phyloP scores from a whole-genome alignment of 176 grass and related monocot genomes.

The Neostapfia colusana region DNA sequence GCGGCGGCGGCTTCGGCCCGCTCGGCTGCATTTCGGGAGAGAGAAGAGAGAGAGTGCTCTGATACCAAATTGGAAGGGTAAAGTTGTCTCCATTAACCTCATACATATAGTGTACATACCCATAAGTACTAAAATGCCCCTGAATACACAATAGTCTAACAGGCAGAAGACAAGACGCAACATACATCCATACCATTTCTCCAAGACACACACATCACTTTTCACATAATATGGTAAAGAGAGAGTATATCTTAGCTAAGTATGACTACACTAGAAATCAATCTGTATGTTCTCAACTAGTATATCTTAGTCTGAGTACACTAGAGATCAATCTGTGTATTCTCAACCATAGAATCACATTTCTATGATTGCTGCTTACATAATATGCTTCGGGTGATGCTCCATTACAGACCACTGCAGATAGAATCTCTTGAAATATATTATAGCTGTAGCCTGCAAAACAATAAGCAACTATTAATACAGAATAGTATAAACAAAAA shows the following conservation, averaged over 20 bases:
- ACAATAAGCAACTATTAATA: slow-evolving; percentile 11
- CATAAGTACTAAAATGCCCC: too few species aligned
- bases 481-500: slow-evolving; percentile 14
- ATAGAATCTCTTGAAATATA: slow-evolving; percentile 99
- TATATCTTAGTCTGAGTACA: background rate
- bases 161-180: too few species aligned
- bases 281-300: background rate
- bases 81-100: too few species aligned
- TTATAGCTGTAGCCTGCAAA: slow-evolving; percentile 86
- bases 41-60: too few species aligned
- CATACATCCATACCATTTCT: too few species aligned
- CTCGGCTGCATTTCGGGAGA: too few species aligned
- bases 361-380: slow-evolving; percentile 51
- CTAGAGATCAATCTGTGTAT: background rate
- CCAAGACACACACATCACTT: too few species aligned
- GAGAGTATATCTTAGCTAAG: background rate
- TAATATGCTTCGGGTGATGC: slow-evolving; percentile 96
- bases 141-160: too few species aligned
- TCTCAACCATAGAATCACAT: background rate
- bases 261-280: background rate
- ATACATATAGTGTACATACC: too few species aligned
- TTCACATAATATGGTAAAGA: too few species aligned
- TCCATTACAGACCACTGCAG: slow-evolving; percentile 95
- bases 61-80: too few species aligned
- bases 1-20: too few species aligned